Conservation (phyloP, 345 rosid genomes). For the Hypericum androsaemum region DNA sequence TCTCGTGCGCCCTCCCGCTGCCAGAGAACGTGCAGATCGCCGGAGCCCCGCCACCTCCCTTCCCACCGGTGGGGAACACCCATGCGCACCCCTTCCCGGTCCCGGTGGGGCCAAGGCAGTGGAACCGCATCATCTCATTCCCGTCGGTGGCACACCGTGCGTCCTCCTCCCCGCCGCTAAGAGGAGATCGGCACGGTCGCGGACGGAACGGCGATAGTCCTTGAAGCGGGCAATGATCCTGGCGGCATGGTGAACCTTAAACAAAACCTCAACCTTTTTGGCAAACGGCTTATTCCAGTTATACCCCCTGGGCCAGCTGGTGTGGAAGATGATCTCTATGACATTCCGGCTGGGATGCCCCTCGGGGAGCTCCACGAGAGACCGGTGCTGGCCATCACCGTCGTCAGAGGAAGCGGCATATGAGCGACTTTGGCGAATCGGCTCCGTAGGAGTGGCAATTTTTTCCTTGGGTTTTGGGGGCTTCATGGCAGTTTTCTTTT, state of each 20-base stretch:
- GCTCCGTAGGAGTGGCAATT: constrained; percentile 20
- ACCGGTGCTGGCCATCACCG: constrained; percentile 35
- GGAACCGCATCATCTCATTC: constrained; percentile 92
- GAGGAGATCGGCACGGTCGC: constrained; percentile 36
- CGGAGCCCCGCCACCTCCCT: too few species aligned
- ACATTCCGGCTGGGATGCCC: constrained; percentile 92
- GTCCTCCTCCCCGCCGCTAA: constrained; percentile 41
- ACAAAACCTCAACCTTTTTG: constrained; percentile 76
- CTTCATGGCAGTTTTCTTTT: constrained; percentile 28
- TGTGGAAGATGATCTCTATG: constrained; percentile 86
- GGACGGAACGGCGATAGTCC: constrained; percentile 75
- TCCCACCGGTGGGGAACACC: constrained; percentile 43
- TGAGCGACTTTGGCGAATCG: constrained; percentile 23
- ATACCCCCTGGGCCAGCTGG: constrained; percentile 94
- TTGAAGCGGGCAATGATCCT: constrained; percentile 64
- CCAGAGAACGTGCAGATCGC: constrained; percentile 66
- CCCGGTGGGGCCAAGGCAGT: constrained; percentile 57
- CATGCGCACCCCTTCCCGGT: constrained; percentile 34
- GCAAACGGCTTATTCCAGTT: constrained; percentile 56
- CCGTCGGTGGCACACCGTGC: constrained; percentile 87
- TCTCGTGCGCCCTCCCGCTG: constrained; percentile 72
- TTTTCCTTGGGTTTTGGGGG: not conserved
- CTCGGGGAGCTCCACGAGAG: constrained; percentile 46
- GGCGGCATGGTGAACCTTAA: constrained; percentile 79
- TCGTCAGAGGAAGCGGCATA: constrained; percentile 19